phyloP scores from a whole-genome alignment of 352 stramenopile genomes.

The Phytophthora quininea region DNA sequence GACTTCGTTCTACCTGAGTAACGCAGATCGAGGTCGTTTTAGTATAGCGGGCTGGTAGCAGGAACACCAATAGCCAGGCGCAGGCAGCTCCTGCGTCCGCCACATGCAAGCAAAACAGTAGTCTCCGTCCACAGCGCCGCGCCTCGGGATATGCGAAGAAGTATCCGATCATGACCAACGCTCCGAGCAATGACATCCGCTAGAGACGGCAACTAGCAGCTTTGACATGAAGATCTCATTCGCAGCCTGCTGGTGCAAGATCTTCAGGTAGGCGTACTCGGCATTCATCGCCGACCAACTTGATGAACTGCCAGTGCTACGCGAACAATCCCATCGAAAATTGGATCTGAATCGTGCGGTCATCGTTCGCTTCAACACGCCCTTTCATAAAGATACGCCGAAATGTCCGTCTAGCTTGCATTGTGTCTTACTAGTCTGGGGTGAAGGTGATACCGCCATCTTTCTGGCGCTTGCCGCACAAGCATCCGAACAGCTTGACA shows the following conservation, averaged over 20 bases:
- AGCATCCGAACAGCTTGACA: slow-evolving; percentile 78
- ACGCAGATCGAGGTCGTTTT: slow-evolving; percentile 33
- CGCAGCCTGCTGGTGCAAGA: slow-evolving; percentile 15
- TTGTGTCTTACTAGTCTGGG: slow-evolving; percentile 40
- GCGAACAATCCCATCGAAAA: background rate
- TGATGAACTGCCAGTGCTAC: too few relatives aligned
- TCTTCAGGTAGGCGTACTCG: slow-evolving; percentile 9
- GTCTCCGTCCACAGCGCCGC: slow-evolving; percentile 58
- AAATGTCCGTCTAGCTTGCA: background rate
- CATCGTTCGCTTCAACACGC: slow-evolving; percentile 5
- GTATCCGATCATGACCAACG: slow-evolving; percentile 58
- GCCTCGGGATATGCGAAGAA: slow-evolving; percentile 73
- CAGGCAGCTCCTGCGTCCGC: slow-evolving; percentile 51
- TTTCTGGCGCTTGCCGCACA: slow-evolving; percentile 83
- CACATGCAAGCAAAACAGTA: slow-evolving; percentile 72
- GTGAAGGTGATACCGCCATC: slow-evolving; percentile 83
- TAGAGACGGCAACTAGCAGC: slow-evolving; percentile 47
- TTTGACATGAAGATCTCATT: slow-evolving; percentile 48
- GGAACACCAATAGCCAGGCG: slow-evolving; percentile 63
- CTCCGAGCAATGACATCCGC: slow-evolving; percentile 46
- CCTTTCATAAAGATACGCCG: slow-evolving; percentile 14
- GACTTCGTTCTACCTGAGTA: slow-evolving; percentile 26
- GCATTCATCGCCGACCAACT: slow-evolving; percentile 13
- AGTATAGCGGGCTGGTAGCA: slow-evolving; percentile 22
- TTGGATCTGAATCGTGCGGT: slow-evolving; percentile 17